A percentile compares a stretch with the other conserved stretches of the same genome.
Evolutionary conservation across 768 basidiomycete genomes (phyloP).

Genomic region (Rhodosporidiobolus sp.): DNA sequence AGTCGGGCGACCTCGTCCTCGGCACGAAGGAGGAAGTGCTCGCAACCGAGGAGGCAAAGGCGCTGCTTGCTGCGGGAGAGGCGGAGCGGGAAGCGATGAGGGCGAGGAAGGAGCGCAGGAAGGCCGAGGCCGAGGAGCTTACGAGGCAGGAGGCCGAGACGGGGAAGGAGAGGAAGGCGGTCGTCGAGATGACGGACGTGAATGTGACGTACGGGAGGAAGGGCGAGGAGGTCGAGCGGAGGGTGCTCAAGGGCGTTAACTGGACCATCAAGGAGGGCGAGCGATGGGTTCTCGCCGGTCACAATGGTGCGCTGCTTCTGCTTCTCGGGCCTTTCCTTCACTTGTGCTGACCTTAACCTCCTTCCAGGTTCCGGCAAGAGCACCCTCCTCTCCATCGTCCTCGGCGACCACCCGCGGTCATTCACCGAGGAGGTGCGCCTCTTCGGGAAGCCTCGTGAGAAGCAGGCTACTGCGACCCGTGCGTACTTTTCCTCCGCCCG

Average conservation of each 20-base stretch:
- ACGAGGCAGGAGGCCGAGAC: slow-evolving; percentile 1
- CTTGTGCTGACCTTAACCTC: neutral
- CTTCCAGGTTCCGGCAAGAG: slow-evolving; percentile 86
- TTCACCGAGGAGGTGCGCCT: slow-evolving; percentile 69
- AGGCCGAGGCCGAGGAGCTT: neutral
- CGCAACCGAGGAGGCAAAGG: neutral
- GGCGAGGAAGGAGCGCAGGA: slow-evolving; percentile 1
- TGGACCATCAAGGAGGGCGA: slow-evolving; percentile 82
- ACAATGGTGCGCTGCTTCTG: slow-evolving; percentile 62
- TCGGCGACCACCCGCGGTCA: slow-evolving; percentile 93
- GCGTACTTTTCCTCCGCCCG: neutral
- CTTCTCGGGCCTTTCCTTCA: neutral
- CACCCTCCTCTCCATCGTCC: slow-evolving; percentile 80
- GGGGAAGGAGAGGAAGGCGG: neutral
- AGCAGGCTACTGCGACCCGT: slow-evolving; percentile 61
- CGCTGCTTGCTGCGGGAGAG: slow-evolving; percentile 14
- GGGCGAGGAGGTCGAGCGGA: slow-evolving; percentile 50
- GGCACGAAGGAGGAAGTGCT: slow-evolving; percentile 14
- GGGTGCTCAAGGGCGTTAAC: slow-evolving; percentile 61
- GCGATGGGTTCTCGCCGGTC: slow-evolving; percentile 83
- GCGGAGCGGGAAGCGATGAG: neutral
- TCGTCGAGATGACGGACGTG: slow-evolving; percentile 57
- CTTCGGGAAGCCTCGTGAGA: slow-evolving; percentile 62
- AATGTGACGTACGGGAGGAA: slow-evolving; percentile 60
- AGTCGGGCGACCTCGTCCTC: neutral